phyloP scores from a whole-genome alignment of 495 filamentous ascomycete species.

The Lophiotrema nucula region DNA sequence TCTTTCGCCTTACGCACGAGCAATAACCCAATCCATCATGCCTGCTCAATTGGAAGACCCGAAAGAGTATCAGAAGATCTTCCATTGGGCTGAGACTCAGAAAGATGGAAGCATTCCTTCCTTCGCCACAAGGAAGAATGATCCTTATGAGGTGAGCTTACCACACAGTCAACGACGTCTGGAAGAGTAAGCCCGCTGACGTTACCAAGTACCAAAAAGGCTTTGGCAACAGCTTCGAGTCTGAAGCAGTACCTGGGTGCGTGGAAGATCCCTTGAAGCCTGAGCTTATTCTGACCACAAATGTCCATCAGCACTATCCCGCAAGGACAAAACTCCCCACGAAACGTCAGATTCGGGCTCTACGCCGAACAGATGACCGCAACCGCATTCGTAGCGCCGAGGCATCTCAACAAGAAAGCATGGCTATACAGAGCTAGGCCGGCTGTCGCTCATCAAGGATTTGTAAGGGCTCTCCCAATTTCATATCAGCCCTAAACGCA shows the following conservation, averaged over 20 bases:
- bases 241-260: constrained; percentile 50
- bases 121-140: constrained; percentile 45
- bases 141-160: constrained; percentile 51
- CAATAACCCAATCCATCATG: constrained; percentile 4
- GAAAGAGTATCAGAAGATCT: constrained; percentile 56
- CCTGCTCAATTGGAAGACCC: constrained; percentile 25
- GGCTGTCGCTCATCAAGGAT: constrained; percentile 53
- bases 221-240: constrained; percentile 50
- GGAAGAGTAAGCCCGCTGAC: neutral
- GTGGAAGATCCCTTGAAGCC: neutral
- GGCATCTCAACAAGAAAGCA: constrained; percentile 51
- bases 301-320: constrained; percentile 43
- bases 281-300: constrained; percentile 20
- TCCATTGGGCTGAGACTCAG: constrained; percentile 60
- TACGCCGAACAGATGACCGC: constrained; percentile 53
- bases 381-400: constrained; percentile 49
- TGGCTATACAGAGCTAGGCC: constrained; percentile 50
- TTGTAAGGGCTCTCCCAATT: constrained; percentile 36
- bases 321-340: constrained; percentile 50
- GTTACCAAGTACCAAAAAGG: constrained; percentile 50
- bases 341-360: constrained; percentile 49
- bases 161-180: neutral
- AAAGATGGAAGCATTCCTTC: constrained; percentile 37
- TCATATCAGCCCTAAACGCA: constrained; percentile 17
- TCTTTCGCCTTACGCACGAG: constrained; percentile 5